These are phyloP conservation scores for Penicillium dipodomyicola DNA, from an alignment of 495 filamentous ascomycete genomes.

Conservation along the genomic window DNA sequence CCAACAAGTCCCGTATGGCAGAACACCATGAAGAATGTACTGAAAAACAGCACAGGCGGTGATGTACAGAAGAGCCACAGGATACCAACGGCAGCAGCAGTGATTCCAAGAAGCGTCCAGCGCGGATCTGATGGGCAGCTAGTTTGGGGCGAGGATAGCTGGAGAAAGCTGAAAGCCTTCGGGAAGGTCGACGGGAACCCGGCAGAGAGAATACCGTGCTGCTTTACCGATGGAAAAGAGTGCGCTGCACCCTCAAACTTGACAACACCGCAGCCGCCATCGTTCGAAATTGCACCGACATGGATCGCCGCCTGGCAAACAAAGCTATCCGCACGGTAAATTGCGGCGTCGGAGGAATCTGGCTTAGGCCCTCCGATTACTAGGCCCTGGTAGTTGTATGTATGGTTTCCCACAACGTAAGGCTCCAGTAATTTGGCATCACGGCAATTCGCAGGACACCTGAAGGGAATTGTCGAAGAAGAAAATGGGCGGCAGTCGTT, in stretches of 20 bases:
- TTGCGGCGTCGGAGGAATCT: slow-evolving; percentile 32
- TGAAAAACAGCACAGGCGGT: slow-evolving; percentile 66
- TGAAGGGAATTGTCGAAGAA: slow-evolving; percentile 66
- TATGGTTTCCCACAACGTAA: slow-evolving; percentile 69
- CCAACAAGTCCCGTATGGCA: slow-evolving; percentile 76
- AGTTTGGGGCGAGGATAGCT: slow-evolving; percentile 37
- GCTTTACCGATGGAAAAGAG: slow-evolving; percentile 56
- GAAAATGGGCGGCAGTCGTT: slow-evolving; percentile 79
- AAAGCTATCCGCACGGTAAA: slow-evolving; percentile 82
- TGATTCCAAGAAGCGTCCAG: slow-evolving; percentile 74
- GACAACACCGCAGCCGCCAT: slow-evolving; percentile 75
- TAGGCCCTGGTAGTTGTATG: slow-evolving; percentile 65
- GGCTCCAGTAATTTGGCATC: slow-evolving; percentile 65
- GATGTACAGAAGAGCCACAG: slow-evolving; percentile 70
- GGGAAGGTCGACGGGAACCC: slow-evolving; percentile 77
- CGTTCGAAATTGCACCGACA: slow-evolving; percentile 65
- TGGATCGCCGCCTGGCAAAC: slow-evolving; percentile 81
- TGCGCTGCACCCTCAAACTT: slow-evolving; percentile 64
- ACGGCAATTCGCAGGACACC: slow-evolving; percentile 75
- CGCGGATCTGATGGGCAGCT: slow-evolving; percentile 58
- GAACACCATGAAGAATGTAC: slow-evolving; percentile 69
- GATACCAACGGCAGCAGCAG: slow-evolving; percentile 60
- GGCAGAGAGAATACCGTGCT: slow-evolving; percentile 64
- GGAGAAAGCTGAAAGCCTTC: slow-evolving; percentile 66
- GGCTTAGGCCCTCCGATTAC: slow-evolving; percentile 71